Evolutionary conservation across 352 stramenopile genomes (phyloP).

Genomic region (Pilasporangium apinafurcum): DNA sequence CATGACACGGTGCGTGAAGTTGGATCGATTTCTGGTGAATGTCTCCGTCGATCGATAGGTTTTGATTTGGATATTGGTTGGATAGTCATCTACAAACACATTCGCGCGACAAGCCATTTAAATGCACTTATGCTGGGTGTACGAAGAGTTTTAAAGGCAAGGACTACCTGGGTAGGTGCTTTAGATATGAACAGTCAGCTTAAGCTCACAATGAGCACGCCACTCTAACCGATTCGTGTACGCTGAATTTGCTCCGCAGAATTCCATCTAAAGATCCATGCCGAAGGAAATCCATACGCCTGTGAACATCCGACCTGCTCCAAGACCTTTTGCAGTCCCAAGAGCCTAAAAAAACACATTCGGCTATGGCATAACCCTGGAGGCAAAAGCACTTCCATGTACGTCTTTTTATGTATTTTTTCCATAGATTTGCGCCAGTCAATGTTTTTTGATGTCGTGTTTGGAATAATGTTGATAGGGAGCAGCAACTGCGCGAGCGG

Average conservation of each 20-base stretch:
- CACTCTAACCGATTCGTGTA: not conserved
- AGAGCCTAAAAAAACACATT: constrained; percentile 83
- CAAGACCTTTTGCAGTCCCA: constrained; percentile 82
- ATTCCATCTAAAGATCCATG: constrained; percentile 83
- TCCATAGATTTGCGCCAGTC: not conserved
- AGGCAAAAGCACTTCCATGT: constrained; percentile 79
- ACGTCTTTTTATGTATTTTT: not conserved
- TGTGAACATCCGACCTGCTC: constrained; percentile 75
- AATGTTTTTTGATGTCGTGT: not conserved
- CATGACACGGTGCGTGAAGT: constrained; percentile 61
- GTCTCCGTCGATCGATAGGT: not conserved
- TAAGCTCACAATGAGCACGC: not conserved
- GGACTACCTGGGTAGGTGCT: constrained; percentile 50
- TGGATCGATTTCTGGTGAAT: too few relatives aligned
- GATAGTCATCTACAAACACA: constrained; percentile 77
- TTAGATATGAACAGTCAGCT: too few relatives aligned
- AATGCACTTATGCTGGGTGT: constrained; percentile 80
- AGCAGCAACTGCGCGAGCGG: constrained; percentile 76
- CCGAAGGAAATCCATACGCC: constrained; percentile 73
- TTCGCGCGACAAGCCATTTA: constrained; percentile 81
- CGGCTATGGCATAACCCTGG: constrained; percentile 75
- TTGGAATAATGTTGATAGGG: constrained; percentile 8
- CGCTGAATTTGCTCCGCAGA: constrained; percentile 14
- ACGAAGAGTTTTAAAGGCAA: constrained; percentile 87
- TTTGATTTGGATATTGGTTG: too few relatives aligned